Evolutionary conservation across 768 basidiomycete species (phyloP).

Genomic region (Auricularia auricula-judae): DNA sequence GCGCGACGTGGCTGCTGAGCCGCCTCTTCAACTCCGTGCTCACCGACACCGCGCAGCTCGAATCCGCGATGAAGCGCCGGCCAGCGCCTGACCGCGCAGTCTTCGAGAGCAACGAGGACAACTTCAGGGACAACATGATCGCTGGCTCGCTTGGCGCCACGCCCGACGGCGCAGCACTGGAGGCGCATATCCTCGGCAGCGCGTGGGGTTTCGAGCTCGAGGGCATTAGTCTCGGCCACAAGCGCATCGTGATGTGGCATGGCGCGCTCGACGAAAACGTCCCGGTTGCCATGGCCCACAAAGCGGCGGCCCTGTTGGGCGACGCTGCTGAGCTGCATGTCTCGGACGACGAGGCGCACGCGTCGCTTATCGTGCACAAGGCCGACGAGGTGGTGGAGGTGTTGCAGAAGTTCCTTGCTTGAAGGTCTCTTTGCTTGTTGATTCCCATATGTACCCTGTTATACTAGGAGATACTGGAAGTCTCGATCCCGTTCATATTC

Average conservation of each 20-base stretch:
- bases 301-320: constrained; percentile 44
- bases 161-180: constrained; percentile 63
- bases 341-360: too few species aligned
- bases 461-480: too few species aligned
- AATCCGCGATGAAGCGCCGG: constrained; percentile 65
- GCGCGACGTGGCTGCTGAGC: too few species aligned
- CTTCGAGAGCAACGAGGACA: too few species aligned
- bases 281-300: constrained; percentile 86
- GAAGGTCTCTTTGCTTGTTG: too few species aligned
- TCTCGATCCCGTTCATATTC: too few species aligned
- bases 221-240: not conserved
- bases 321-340: too few species aligned
- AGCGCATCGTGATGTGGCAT: not conserved
- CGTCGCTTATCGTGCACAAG: too few species aligned
- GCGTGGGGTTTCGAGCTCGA: constrained; percentile 44
- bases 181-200: constrained; percentile 77
- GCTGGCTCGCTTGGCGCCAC: constrained; percentile 86
- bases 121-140: constrained; percentile 18
- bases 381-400: too few species aligned
- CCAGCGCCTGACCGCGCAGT: too few species aligned
- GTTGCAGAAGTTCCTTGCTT: too few species aligned
- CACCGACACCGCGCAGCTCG: constrained; percentile 34
- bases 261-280: not conserved
- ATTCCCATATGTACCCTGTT: too few species aligned
- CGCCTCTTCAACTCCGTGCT: not conserved